A percentile compares a stretch with the other conserved stretches of the same genome.
Conservation (phyloP, 163 green algal genomes). For the Trebouxiophyceae sp. region DNA sequence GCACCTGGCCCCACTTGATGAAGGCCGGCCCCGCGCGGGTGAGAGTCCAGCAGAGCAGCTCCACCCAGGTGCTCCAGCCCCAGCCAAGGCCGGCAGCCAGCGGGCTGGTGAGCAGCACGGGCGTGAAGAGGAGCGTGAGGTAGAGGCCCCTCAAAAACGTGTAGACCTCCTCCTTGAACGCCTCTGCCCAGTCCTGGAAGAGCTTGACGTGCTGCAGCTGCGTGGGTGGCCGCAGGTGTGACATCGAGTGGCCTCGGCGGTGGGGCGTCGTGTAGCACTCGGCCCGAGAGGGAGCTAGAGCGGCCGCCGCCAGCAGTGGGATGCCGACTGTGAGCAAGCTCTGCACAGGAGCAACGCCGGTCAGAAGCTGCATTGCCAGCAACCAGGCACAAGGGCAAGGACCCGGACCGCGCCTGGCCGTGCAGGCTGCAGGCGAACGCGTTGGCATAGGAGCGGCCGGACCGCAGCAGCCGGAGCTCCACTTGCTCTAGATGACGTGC, state of each 20-base stretch:
- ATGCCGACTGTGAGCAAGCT: not conserved
- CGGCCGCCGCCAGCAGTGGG: not conserved
- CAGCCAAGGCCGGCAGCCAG: constrained; percentile 26
- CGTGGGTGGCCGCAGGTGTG: too few relatives aligned
- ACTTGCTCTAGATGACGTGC: not conserved
- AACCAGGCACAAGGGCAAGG: not conserved
- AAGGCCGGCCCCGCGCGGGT: constrained; percentile 53
- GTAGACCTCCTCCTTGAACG: not conserved
- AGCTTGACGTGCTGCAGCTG: not conserved
- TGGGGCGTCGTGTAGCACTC: not conserved
- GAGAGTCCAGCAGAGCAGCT: constrained; percentile 69
- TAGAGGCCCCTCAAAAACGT: constrained; percentile 39
- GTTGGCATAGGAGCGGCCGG: not conserved
- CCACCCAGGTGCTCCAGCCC: constrained; percentile 47
- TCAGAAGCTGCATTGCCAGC: not conserved
- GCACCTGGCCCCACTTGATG: constrained; percentile 82
- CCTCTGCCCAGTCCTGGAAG: not conserved
- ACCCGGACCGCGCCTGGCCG: not conserved
- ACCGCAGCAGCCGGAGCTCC: not conserved
- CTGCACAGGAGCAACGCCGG: not conserved
- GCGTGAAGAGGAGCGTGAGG: constrained; percentile 58
- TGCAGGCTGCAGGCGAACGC: not conserved
- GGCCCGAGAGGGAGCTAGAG: not conserved
- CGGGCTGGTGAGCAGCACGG: constrained; percentile 41
- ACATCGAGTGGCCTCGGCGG: not conserved